phyloP scores from a whole-genome alignment of 73 alveolate genomes.

The Paramecium tetraurelia region DNA sequence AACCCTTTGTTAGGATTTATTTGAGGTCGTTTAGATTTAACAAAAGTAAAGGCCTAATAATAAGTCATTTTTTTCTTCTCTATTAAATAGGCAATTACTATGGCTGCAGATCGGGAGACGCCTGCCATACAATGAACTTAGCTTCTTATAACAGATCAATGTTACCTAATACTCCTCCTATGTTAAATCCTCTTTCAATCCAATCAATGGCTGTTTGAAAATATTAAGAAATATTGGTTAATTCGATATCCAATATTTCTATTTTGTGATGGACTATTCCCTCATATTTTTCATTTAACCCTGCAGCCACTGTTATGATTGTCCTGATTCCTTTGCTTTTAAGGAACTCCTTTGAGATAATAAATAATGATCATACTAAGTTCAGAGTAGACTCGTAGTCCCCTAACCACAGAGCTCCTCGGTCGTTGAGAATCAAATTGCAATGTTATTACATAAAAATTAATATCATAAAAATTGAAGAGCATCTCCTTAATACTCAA shows the following conservation, averaged over 20 bases:
- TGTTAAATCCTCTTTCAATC: conserved; percentile 6
- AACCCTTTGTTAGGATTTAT: neutral
- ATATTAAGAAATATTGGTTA: neutral
- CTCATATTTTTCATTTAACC: neutral
- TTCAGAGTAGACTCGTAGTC: neutral
- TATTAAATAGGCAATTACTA: neutral
- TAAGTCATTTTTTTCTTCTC: neutral
- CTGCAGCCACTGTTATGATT: conserved; percentile 5
- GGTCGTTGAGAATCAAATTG: neutral
- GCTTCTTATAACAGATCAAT: neutral
- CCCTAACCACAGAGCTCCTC: neutral
- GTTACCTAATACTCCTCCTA: conserved; percentile 12
- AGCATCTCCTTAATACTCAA: conserved; percentile 24
- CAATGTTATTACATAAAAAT: neutral
- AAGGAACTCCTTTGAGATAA: neutral
- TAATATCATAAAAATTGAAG: conserved; percentile 23
- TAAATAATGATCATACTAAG: neutral
- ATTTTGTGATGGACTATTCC: neutral
- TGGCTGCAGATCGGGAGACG: conserved; percentile 12
- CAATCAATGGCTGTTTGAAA: neutral
- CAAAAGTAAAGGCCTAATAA: conserved; percentile 13
- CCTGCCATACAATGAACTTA: conserved; percentile 29
- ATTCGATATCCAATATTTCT: neutral
- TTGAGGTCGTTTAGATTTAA: neutral
- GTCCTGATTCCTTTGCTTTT: neutral